A percentile compares a stretch with the other conserved stretches of the same genome.
phyloP scores from a whole-genome alignment of 306 rosid species.

The Myrica gale region DNA sequence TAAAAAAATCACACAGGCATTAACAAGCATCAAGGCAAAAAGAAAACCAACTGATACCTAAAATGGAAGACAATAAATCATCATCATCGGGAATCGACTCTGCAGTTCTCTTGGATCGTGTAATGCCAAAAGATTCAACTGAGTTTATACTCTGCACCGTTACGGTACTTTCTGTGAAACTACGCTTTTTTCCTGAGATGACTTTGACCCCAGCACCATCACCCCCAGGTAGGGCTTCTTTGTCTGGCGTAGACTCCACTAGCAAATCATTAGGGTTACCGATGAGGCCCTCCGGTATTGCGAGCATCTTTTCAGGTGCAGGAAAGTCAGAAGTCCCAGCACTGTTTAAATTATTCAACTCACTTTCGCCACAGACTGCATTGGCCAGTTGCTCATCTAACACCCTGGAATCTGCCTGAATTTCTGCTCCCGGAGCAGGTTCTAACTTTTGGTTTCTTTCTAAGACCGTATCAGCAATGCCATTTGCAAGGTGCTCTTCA shows the following conservation, averaged over 20 bases:
- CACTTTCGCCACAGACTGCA: slow-evolving; percentile 36
- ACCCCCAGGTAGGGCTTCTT: slow-evolving; percentile 42
- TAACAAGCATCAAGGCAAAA: slow-evolving; percentile 17
- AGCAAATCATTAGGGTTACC: slow-evolving; percentile 51
- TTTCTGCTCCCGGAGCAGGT: slow-evolving; percentile 35
- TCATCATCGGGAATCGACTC: slow-evolving; percentile 89
- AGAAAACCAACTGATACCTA: slow-evolving; percentile 54
- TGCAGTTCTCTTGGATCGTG: slow-evolving; percentile 53
- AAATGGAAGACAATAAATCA: slow-evolving; percentile 91
- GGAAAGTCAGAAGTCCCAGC: slow-evolving; percentile 56
- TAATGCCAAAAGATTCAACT: slow-evolving; percentile 60
- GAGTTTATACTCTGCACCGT: slow-evolving; percentile 71
- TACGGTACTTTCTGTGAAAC: slow-evolving; percentile 76
- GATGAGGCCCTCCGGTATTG: slow-evolving; percentile 39
- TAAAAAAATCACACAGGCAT: neutral
- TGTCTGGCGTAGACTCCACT: slow-evolving; percentile 59
- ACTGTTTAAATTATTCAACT: slow-evolving; percentile 34
- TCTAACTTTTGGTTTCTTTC: slow-evolving; percentile 37
- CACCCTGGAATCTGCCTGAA: slow-evolving; percentile 39
- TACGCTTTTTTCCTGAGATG: slow-evolving; percentile 74
- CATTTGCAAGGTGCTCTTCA: slow-evolving; percentile 34
- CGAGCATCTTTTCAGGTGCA: slow-evolving; percentile 80
- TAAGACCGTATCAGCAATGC: slow-evolving; percentile 28
- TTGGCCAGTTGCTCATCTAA: slow-evolving; percentile 40
- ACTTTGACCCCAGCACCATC: slow-evolving; percentile 34